Evolutionary conservation across 1,139 yeast species (phyloP).

Genomic region (Sugiyamaella novakii): DNA sequence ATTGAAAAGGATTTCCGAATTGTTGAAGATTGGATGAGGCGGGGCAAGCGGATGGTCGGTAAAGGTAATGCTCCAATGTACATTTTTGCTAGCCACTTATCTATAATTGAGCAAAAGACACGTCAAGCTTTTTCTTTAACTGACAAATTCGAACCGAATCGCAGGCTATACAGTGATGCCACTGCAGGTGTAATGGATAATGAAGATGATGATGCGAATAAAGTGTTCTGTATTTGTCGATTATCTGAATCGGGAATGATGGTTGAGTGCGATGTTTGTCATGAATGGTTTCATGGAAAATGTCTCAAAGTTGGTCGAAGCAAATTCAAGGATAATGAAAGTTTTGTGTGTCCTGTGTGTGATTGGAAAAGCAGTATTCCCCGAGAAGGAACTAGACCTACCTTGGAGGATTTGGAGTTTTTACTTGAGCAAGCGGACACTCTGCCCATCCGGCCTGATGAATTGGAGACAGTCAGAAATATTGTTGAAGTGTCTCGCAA

Average conservation of each 20-base stretch:
- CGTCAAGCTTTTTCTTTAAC: constrained; percentile 46
- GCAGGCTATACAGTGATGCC: constrained; percentile 2
- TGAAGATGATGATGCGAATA: constrained; percentile 28
- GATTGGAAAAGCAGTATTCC: constrained; percentile 44
- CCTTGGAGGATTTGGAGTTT: constrained; percentile 42
- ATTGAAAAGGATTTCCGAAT: constrained; percentile 29
- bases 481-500: constrained; percentile 41
- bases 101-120: constrained; percentile 42
- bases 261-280: constrained; percentile 79
- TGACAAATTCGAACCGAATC: constrained; percentile 43
- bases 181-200: constrained; percentile 3
- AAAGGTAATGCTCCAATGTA: constrained; percentile 43
- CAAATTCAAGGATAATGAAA: constrained; percentile 37
- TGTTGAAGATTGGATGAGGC: constrained; percentile 49
- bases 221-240: constrained; percentile 68
- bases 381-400: constrained; percentile 42
- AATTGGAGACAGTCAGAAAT: constrained; percentile 35
- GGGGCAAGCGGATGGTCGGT: constrained; percentile 46
- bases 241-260: constrained; percentile 65
- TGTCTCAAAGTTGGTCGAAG: constrained; percentile 54
- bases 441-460: constrained; percentile 38
- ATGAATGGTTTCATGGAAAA: constrained; percentile 76
- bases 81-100: constrained; percentile 41
- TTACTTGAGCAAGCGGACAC: constrained; percentile 32
- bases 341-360: constrained; percentile 72